Evolutionary conservation across 306 rosid genomes (phyloP), one percentile per base, ranked within the genome.

Genomic region (Dalbergia cultrata): DNA sequence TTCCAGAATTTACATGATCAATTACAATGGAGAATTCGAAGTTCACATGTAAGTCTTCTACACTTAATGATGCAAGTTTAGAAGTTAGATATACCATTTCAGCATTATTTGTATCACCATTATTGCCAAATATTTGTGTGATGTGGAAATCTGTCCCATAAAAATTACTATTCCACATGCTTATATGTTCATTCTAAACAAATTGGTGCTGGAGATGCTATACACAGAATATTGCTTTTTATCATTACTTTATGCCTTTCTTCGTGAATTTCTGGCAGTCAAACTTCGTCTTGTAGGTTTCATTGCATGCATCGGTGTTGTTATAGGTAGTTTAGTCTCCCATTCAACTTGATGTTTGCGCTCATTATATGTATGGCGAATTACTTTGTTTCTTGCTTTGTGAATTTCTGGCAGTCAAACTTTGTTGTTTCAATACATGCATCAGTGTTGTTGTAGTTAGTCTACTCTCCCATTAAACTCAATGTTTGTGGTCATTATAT

Each of bases 11-110:
- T 93, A 69, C 94, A 95, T 78, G 99, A 95, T 86, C 96, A 93
- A 73, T 87, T 95, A 88, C 99, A 91, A 84, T 90, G 92, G 98
- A 91, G 90, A 91, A 91, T 95, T 69, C 92, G 97, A 80, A 93
- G 89, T 80, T 93, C 98, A n/a, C 97, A 91, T 89, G 99, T 93
- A 88, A 95, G 99, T 72, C 80, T 82, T 80, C 74, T 52, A 41
- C 76, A 77, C 80, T 63, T 85, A 26, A 19, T 57, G 66, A 57
- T 76, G 66, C 74, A 14, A 21, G 59, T 41, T 57, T 78, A 26
- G 54, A 21, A 45, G 18, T 68, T 50, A 6, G 18, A 57, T 16
- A 6, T 43, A 61, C 21, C 17, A 11, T 37, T 79, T 70, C 43
- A 60, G 71, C 70, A 58, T 70, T 49, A 7, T 72, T 72, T 57